phyloP scores from a whole-genome alignment of 257 asterid genomes.

The Solanum corneliomulleri region DNA sequence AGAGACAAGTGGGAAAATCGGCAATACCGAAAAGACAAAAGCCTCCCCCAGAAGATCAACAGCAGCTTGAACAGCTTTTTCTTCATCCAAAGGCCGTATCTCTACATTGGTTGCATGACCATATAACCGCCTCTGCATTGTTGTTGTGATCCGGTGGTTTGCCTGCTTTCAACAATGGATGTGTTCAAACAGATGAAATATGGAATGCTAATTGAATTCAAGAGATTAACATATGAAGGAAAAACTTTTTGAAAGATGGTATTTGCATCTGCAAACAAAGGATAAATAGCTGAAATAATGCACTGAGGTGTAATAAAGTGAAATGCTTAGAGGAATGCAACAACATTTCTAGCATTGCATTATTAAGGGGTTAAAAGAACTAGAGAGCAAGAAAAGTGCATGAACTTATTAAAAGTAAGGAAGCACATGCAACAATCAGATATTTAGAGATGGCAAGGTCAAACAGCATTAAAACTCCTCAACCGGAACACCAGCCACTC shows the following conservation, averaged over 20 bases:
- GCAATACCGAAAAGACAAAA: conserved; percentile 70
- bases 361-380: neutral
- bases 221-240: neutral
- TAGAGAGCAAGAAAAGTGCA: neutral
- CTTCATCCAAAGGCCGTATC: conserved; percentile 90
- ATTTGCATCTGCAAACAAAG: neutral
- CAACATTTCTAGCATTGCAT: neutral
- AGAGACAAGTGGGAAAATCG: conserved; percentile 5
- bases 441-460: neutral
- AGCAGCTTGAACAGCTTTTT: conserved; percentile 95
- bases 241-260: neutral
- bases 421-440: neutral
- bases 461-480: neutral
- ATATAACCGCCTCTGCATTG: conserved; percentile 82
- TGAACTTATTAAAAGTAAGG: neutral
- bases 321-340: neutral
- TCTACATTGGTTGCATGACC: conserved; percentile 91
- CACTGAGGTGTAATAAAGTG: neutral
- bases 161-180: conserved; percentile 33
- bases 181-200: neutral
- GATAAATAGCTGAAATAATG: neutral
- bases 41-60: conserved; percentile 83
- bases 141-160: conserved; percentile 85
- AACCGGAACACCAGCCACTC: neutral
- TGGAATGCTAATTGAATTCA: neutral